These are phyloP conservation scores for Dryas alaskensis DNA, from an alignment of 306 rosid genomes.

Conservation along the genomic window DNA sequence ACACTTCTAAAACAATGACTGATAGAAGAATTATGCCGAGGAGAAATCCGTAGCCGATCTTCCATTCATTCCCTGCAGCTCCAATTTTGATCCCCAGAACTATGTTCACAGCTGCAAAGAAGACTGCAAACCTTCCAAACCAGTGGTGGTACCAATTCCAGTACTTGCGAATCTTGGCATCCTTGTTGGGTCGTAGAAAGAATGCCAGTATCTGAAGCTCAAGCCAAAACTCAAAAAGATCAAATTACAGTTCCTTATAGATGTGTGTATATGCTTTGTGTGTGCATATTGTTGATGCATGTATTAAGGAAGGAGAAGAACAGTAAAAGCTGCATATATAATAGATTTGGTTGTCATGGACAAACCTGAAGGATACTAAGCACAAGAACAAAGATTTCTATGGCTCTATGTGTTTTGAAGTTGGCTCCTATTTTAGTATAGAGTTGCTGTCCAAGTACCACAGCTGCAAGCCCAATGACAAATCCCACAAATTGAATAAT, in stretches of 20 bases:
- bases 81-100: slow-evolving; percentile 80
- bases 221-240: slow-evolving; percentile 8
- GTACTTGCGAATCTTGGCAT: slow-evolving; percentile 60
- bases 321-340: neutral
- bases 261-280: no score
- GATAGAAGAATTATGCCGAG: slow-evolving; percentile 52
- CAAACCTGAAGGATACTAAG: slow-evolving; percentile 90
- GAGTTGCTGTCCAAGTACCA: slow-evolving; percentile 83
- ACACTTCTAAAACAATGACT: slow-evolving; percentile 60
- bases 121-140: slow-evolving; percentile 87
- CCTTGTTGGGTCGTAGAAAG: slow-evolving; percentile 69
- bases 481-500: slow-evolving; percentile 79
- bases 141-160: slow-evolving; percentile 95
- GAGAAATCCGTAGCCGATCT: slow-evolving; percentile 81
- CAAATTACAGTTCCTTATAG: neutral
- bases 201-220: slow-evolving; percentile 74
- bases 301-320: neutral
- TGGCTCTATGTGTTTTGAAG: slow-evolving; percentile 82
- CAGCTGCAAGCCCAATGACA: slow-evolving; percentile 66
- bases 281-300: no score
- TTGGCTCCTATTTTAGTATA: slow-evolving; percentile 53
- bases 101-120: slow-evolving; percentile 86
- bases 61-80: slow-evolving; percentile 77
- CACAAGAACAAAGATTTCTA: slow-evolving; percentile 80
- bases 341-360: slow-evolving; percentile 8